Conservation (phyloP, 768 basidiomycete species). For the Kondoa subrosea region DNA sequence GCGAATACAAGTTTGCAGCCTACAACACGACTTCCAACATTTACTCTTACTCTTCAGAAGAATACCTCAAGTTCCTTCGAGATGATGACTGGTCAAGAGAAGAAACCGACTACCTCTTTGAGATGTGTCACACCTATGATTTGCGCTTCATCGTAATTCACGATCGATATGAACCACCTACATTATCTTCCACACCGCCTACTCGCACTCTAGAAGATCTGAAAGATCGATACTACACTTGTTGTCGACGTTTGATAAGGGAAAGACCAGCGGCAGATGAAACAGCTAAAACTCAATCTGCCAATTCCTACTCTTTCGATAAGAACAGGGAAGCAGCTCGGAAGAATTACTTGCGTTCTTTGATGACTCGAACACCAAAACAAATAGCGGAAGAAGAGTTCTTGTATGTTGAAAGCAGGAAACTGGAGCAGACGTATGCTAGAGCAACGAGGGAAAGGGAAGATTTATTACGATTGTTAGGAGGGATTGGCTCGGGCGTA, state of each 20-base stretch:
- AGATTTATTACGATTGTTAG: constrained; percentile 26
- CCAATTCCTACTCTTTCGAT: constrained; percentile 66
- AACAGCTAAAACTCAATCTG: constrained; percentile 37
- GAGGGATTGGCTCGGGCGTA: constrained; percentile 20
- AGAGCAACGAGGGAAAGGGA: constrained; percentile 22
- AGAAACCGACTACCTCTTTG: constrained; percentile 85
- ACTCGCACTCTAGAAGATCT: constrained; percentile 46
- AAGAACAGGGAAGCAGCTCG: constrained; percentile 72
- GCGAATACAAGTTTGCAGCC: constrained; percentile 53
- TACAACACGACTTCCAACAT: constrained; percentile 53
- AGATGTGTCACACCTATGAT: constrained; percentile 62
- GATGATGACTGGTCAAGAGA: constrained; percentile 79
- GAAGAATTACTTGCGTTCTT: constrained; percentile 64
- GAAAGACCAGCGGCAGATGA: constrained; percentile 73
- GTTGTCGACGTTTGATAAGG: constrained; percentile 71
- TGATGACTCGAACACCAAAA: constrained; percentile 73
- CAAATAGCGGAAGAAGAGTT: constrained; percentile 92
- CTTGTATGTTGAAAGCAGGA: constrained; percentile 77
- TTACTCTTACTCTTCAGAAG: constrained; percentile 65
- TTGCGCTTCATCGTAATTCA: constrained; percentile 72
- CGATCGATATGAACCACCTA: constrained; percentile 60
- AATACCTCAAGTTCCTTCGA: constrained; percentile 66
- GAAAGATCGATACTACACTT: constrained; percentile 83
- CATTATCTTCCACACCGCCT: neutral
- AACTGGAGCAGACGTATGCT: constrained; percentile 83